A percentile compares a stretch with the other conserved stretches of the same genome.
These are phyloP conservation scores for Cadophora sp. DNA, from an alignment of 2,329 filamentous ascomycete species.

Conservation along the genomic window DNA sequence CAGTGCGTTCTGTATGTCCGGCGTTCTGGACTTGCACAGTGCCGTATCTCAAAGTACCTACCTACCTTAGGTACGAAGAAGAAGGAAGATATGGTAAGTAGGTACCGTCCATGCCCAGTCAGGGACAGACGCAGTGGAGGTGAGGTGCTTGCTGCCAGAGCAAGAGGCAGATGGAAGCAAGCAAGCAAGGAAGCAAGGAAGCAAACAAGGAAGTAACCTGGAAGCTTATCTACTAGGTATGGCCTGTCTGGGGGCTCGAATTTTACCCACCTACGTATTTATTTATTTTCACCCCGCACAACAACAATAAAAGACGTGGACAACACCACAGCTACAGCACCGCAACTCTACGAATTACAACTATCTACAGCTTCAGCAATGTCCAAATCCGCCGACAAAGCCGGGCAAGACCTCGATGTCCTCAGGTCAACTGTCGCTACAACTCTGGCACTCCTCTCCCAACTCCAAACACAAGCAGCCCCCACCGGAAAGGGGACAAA, in stretches of 20 bases:
- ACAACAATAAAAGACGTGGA: no score
- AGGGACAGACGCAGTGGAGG: not conserved
- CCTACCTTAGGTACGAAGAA: no score
- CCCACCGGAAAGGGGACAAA: conserved; percentile 21
- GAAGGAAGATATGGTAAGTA: no score
- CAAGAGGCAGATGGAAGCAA: not conserved
- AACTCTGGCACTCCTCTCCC: conserved; percentile 35
- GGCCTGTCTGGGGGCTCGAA: not conserved
- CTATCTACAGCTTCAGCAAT: conserved; percentile 24
- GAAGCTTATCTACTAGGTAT: not conserved
- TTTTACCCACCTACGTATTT: no score
- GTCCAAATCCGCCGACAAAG: conserved; percentile 27
- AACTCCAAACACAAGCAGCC: conserved; percentile 35
- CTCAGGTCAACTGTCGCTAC: conserved; percentile 39
- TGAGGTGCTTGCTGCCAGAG: not conserved
- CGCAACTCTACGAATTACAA: not conserved
- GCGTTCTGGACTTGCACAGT: no score
- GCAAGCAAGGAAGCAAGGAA: not conserved
- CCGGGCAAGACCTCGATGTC: conserved; percentile 32
- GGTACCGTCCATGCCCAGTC: not conserved
- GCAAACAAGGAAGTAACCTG: not conserved
- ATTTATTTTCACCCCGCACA: no score
- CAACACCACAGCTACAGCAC: no score
- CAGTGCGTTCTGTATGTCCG: not conserved
- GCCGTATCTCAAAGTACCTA: conserved; percentile 6